Base-by-base conservation (phyloP, 2,329 filamentous ascomycete genomes). In the Acrocalymma vagum region DNA sequence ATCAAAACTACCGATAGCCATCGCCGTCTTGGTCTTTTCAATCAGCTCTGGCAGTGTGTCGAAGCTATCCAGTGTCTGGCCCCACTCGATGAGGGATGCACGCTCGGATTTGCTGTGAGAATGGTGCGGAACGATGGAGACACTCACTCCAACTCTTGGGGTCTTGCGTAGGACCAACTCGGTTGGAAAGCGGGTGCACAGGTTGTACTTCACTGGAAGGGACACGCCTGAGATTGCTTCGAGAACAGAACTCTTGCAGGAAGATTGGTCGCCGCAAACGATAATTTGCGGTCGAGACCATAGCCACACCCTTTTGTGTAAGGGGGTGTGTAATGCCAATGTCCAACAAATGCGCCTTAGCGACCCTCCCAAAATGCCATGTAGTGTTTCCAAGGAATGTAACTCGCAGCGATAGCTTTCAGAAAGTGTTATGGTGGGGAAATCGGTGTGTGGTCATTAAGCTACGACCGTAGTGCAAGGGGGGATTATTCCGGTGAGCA, bases 141-240 rank as follows among this genome's bases (percentile, higher is more conserved):
- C 72, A 5, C 65, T 64, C n/a, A 79, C 57, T 3, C 51, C 63
- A 0, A 63, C 50, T 6, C 63, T 44, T 0, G 52, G 27, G 2
- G 63, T 65, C 5, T 73, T 72, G 3, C 78, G 72, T 7, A 85
- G 66, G 21, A 80, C 72, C 3, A 85, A 63, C 52, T 85, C 80
- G 0, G 80, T 85, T 0, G 81, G 76, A 45, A 84, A 85, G 0
- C 79, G 72, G 0, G 83, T 85, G 53, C 81, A 84, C 0, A 81
- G 38, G 17, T 67, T 75, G 8, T 75, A 74, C 4, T 81, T 78
- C 7, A 29, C 23, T 8, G 46, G 48, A 24, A 51, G 48, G 4
- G 48, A 27, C 15, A 87, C 75, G 4, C 77, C 73, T 0, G 82
- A 80, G 13, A 55, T 42, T 3, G 42, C 45, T 40, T 53, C 52